These are phyloP conservation scores for Sugiyamaella paludigena DNA, from an alignment of 1,139 yeast genomes.

Conservation along the genomic window DNA sequence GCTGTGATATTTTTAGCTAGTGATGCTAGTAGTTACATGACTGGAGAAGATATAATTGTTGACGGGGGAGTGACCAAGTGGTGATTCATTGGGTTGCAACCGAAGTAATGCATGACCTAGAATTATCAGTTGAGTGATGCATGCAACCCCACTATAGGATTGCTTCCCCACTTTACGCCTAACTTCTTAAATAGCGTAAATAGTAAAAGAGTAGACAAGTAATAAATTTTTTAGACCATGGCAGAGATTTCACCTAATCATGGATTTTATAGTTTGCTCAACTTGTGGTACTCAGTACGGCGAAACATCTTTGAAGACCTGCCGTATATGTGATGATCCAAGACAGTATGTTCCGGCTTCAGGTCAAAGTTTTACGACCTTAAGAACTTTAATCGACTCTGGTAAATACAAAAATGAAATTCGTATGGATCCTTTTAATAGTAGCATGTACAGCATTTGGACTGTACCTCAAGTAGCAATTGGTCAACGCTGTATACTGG, in stretches of 20 bases:
- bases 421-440: constrained; percentile 17
- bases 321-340: constrained; percentile 27
- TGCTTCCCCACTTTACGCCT: too few relatives aligned
- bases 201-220: too few relatives aligned
- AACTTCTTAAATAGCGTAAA: too few relatives aligned
- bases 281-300: constrained; percentile 19
- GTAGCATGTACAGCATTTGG: constrained; percentile 19
- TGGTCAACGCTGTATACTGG: constrained; percentile 26
- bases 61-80: constrained; percentile 58
- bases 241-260: neutral
- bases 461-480: constrained; percentile 26
- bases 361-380: constrained; percentile 25
- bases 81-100: neutral
- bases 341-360: constrained; percentile 25
- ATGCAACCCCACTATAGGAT: too few relatives aligned
- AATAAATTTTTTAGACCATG: too few relatives aligned
- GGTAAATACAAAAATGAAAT: constrained; percentile 20
- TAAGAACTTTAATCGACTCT: constrained; percentile 13
- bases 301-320: constrained; percentile 4
- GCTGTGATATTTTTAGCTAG: constrained; percentile 78
- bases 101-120: too few relatives aligned
- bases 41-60: constrained; percentile 72
- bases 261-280: constrained; percentile 16
- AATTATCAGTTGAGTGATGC: too few relatives aligned
- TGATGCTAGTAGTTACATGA: constrained; percentile 73